Evolutionary conservation across 768 basidiomycete genomes (phyloP), one percentile per base, ranked within the genome.

Genomic region (Strobilomyces dryophilus): DNA sequence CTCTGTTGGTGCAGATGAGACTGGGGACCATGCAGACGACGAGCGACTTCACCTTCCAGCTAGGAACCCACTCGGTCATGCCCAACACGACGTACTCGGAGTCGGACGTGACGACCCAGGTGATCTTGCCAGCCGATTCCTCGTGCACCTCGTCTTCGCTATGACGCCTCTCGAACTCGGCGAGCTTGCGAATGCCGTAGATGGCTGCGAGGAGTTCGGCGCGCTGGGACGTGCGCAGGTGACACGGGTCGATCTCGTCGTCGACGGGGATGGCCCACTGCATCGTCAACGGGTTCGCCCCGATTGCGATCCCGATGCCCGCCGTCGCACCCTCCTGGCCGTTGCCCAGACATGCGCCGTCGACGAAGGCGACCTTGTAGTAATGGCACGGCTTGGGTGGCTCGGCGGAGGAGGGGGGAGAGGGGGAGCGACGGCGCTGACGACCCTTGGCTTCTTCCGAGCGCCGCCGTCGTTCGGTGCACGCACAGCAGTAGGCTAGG

Each of bases 71-170:
- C 53, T 74, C 64, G 1, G 71, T 70, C 45, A 72, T 69, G 4
- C 69, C 72, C 37, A 61, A 63, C 32, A 68, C 65, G 17, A 73
- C 69, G 40, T 72, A 72, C 50, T 71, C 70, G 1, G 70, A 72
- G 54, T 73, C 70, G 5, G 67, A 63, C 10, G 65, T 63, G 54
- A 73, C 53, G 41, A 68, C 57, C 51, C 53, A 56, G 10, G 55
- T 52, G 3, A 42, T 32, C 39, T 46, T 57, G 12, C 15, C 21
- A 2, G 27, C 35, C 27, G 47, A 44, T 21, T 45, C 29, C 4
- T 1, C 1, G 29, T 61, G 52, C 27, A 5, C 24, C 18, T 3
- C 5, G 12, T 15, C 18, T 10, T 34, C 26, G 5, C 10, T 1
- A 3, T 1, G 2, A 29, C n/a, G 9, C 9, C 34, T 18, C 20